Conservation (phyloP, 345 rosid genomes). For the Cardiospermum halicacabum region DNA sequence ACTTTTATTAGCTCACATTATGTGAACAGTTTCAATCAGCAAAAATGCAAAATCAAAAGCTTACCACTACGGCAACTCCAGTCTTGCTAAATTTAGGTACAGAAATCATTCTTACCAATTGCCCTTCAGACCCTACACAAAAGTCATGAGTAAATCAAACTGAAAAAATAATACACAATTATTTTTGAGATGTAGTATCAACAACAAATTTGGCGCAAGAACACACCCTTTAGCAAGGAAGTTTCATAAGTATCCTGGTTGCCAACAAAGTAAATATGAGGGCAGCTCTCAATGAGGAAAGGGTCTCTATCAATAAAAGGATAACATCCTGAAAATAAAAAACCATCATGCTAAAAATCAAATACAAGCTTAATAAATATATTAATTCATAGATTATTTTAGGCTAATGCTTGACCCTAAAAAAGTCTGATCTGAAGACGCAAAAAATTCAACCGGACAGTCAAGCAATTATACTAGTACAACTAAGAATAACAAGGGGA, state of each 20-base stretch:
- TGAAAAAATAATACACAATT: not conserved
- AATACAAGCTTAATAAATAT: slow-evolving; percentile 10
- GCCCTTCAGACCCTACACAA: slow-evolving; percentile 77
- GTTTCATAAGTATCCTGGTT: slow-evolving; percentile 75
- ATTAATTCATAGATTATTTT: not conserved
- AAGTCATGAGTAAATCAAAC: slow-evolving; percentile 8
- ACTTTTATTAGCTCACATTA: not conserved
- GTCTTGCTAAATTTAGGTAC: slow-evolving; percentile 75
- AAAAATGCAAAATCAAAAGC: slow-evolving; percentile 15
- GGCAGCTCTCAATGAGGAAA: slow-evolving; percentile 84
- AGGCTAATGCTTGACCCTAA: not conserved
- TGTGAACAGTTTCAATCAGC: slow-evolving; percentile 6
- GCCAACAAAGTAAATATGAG: slow-evolving; percentile 89
- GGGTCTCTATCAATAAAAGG: slow-evolving; percentile 96
- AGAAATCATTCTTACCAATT: slow-evolving; percentile 61
- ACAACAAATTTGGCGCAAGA: not conserved
- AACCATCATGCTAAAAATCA: slow-evolving; percentile 3
- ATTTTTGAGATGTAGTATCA: not conserved
- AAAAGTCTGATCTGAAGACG: not conserved
- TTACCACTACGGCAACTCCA: slow-evolving; percentile 80
- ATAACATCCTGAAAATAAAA: slow-evolving; percentile 66
- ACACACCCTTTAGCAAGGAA: slow-evolving; percentile 54
- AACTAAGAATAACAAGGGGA: not conserved
- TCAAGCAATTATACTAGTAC: slow-evolving; percentile 2
- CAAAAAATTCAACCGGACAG: not conserved